These are phyloP conservation scores for Xylariaceae sp. DNA, from an alignment of 2,329 filamentous ascomycete species.

Conservation along the genomic window DNA sequence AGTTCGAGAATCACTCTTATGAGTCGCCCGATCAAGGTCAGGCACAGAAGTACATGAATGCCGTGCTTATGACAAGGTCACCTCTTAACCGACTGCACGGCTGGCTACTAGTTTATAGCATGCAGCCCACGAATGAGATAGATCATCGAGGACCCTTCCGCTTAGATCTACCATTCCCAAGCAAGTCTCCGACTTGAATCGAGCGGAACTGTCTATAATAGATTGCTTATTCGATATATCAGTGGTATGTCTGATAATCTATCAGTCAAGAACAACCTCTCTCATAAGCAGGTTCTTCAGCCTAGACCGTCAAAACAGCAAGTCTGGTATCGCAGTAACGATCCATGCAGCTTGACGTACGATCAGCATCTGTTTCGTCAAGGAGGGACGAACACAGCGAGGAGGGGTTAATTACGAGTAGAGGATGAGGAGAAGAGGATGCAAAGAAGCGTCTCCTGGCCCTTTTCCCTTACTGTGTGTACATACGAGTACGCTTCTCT, in stretches of 20 bases:
- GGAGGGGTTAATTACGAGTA: conserved; percentile 1
- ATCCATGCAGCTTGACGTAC: conserved; percentile 17
- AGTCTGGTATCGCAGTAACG: background rate
- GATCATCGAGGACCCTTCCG: background rate
- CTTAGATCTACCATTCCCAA: background rate
- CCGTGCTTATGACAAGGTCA: conserved; percentile 1
- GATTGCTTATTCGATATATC: background rate
- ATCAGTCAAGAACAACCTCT: background rate
- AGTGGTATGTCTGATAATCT: background rate
- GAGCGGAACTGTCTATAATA: too few species aligned
- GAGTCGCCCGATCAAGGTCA: background rate
- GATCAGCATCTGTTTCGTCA: conserved; percentile 10
- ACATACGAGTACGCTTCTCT: too few species aligned
- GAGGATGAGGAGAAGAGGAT: too few species aligned
- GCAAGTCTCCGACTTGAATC: background rate
- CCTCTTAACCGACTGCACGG: conserved; percentile 1
- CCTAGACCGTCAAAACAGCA: background rate
- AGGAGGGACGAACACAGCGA: conserved; percentile 2
- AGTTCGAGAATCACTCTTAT: background rate
- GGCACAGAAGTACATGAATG: background rate
- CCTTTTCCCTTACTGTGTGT: too few species aligned
- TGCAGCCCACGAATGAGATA: conserved; percentile 8
- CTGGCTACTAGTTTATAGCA: background rate
- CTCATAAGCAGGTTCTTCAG: background rate
- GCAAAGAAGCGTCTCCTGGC: too few species aligned